Percentiles rank a stretch among this genome's conserved stretches.
Conservation (phyloP, 805 yeast species). For the Nakazawaea populi region DNA sequence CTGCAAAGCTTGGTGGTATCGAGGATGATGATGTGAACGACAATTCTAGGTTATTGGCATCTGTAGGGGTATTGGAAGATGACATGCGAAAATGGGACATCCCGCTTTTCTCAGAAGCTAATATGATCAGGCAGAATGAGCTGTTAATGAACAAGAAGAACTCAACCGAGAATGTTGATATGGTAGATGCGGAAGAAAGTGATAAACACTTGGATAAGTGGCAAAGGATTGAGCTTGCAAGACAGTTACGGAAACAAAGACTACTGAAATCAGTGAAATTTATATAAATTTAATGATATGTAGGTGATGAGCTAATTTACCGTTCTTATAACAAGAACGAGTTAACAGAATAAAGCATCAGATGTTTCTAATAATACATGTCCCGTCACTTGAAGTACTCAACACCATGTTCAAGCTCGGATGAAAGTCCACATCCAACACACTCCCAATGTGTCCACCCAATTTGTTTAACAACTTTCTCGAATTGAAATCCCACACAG, state of each 20-base stretch:
- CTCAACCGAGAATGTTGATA: conserved; percentile 2
- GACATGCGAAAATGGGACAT: conserved; percentile 24
- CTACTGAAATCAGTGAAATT: conserved; percentile 11
- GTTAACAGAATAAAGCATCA: background rate
- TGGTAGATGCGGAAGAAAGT: conserved; percentile 4
- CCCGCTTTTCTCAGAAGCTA: conserved; percentile 29
- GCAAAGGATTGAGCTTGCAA: conserved; percentile 6
- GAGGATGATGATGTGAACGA: conserved; percentile 12
- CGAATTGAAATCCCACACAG: conserved; percentile 55
- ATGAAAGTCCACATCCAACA: conserved; percentile 53
- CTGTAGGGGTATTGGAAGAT: conserved; percentile 13
- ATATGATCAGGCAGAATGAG: conserved; percentile 21
- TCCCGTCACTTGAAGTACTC: conserved; percentile 52
- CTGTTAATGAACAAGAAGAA: conserved; percentile 6
- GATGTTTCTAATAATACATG: conserved; percentile 40
- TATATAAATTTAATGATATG: background rate
- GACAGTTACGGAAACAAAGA: conserved; percentile 7
- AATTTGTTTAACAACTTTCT: conserved; percentile 40
- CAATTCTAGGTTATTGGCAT: conserved; percentile 18
- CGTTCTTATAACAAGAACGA: too few relatives aligned
- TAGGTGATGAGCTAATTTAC: too few relatives aligned
- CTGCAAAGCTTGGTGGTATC: conserved; percentile 11
- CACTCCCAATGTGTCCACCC: conserved; percentile 58
- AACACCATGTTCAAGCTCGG: conserved; percentile 34
- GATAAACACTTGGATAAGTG: conserved; percentile 2